Evolutionary conservation across 768 basidiomycete species (phyloP), one percentile per base, ranked within the genome.

Genomic region (Sporobolomyces pararoseus): DNA sequence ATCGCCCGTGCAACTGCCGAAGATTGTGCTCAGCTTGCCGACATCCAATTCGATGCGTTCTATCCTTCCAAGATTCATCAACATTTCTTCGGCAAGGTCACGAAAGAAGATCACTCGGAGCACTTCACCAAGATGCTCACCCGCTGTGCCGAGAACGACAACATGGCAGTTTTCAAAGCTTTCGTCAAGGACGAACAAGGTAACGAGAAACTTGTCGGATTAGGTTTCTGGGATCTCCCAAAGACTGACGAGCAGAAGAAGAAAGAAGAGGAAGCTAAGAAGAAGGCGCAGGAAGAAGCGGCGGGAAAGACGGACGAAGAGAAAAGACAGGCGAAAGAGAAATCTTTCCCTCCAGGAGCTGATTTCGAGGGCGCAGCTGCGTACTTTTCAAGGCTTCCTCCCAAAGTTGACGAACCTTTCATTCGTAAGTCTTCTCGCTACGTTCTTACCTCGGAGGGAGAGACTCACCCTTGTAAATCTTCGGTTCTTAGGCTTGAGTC

Each of bases 11-110:
- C 59, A 4, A 34, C 46, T 3, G 3, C 59, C 4, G 44, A 61
- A 16, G 59, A 61, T 31, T 49, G 59, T 19, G 7, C 13, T 21
- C 6, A 27, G 14, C 59, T 61, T 29, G 59, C 59, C 7, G 23
- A 61, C 19, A 47, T 61, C 31, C 46, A 49, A 27, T 39, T 47
- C 46, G 59, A 61, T 19, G 59, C 59, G 2, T 61, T 61, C 46
- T 14, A 3, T 2, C 44, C 44, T 21, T 47, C 59, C 6, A 12
- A 49, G 32, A 61, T 61, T 32, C 31, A 47, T 12, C 59, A 49
- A 47, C 6, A 3, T 29, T 9, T 61, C 12, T 61, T 61, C 21
- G 59, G 46, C 16, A 34, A 49, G 4, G 59, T 61, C 6, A 27
- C 25, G 17, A 32, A 27, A 23, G 23, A 34, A 4, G 23, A 47